Base-by-base conservation (phyloP, 371 early-diverging fungal species). In the Actinomortierella ambigua region DNA sequence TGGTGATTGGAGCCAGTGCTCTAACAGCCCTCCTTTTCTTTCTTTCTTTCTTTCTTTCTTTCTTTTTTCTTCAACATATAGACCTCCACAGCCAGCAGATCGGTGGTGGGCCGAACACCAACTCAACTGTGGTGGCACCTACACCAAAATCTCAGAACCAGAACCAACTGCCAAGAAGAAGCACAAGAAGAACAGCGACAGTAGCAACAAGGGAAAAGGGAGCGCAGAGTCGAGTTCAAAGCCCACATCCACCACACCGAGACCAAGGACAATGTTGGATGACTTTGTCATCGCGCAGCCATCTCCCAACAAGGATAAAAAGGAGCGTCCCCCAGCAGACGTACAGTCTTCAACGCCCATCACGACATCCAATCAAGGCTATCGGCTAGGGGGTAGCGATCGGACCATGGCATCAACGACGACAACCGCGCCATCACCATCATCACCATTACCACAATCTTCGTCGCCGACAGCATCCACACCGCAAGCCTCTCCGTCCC, bases 71-170 rank as follows among this genome's bases (percentile, higher is more conserved):
- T 44, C 34, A 13, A 7, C 13, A 23, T 18, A 23, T 57, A 82
- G 90, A 52, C 78, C 84, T 3, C 90, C 89, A 0, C 90, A 89
- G 55, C 73, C 76, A 6, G 88, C 89, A 3, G 90, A 90, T 63
- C 29, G 63, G 14, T 90, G 90, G 90, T 90, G 67, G 65, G 63
- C 59, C 1, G 77, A 82, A 23, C 89, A 89, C 56, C 79, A 85
- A 63, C 22, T 14, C 23, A 77, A 69, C 15, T 89, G 90, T 65
- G 88, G 89, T 2, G 89, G 89, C 20, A 80, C 75, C 3, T 89
- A 77, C 54, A 67, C 53, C 23, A 89, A 89, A 57, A 82, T 86
- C n/a, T 52, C 81, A 2, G 81, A 75, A 18, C 86, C 89, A 20
- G 71, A 70, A 15, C 57, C 71, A 4, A 59, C 47, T 11, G 57